Evolutionary conservation across 2,329 filamentous ascomycete genomes (phyloP), one percentile per base, ranked within the genome.

Genomic region (Tympanopsis confertula): DNA sequence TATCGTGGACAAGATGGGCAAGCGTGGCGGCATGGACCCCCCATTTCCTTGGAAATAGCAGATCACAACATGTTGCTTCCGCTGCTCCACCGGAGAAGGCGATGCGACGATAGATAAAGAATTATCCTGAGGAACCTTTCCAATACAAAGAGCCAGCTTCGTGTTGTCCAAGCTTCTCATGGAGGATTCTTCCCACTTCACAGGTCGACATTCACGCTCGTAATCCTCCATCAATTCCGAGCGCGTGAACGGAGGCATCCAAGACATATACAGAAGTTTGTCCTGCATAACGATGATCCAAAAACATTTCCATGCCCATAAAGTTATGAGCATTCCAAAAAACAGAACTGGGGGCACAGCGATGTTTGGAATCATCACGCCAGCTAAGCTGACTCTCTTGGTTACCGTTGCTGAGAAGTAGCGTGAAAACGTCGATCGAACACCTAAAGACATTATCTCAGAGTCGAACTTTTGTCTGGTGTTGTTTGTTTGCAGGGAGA

Each of bases 241-340:
- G 13, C 82, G 69, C 0, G 82, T 68, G 50, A 81, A 81, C 2
- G 82, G 82, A 14, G 82, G 82, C 37, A 87, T 58, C 35, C 79
- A 81, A 0, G 83, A 81, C 63, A 86, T 86, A 57, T 87, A 88
- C 41, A 88, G 82, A 51, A 88, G 85, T 51, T 81, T 80, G 50
- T 88, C 85, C 57, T 88, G 84, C 52, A 87, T 82, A 4, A 82
- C 47, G 19, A 89, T 65, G 60, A 87, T 75, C 76, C 86, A 83
- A 38, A 76, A 56, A 50, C 82, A 86, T 51, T 79, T 78, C 66
- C 71, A 77, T 2, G 59, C 62, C 68, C 70, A 88, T 13, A 88
- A 61, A 3, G 68, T 68, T 14, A 83, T 48, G 3, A 84, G 64
- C 24, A 88, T 63, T 1, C 79, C 76, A 13, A 64, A 54, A 50